A percentile compares a stretch with the other conserved stretches of the same genome.
These are phyloP conservation scores for Pichia manshurica DNA, from an alignment of 805 yeast species.

Conservation along the genomic window DNA sequence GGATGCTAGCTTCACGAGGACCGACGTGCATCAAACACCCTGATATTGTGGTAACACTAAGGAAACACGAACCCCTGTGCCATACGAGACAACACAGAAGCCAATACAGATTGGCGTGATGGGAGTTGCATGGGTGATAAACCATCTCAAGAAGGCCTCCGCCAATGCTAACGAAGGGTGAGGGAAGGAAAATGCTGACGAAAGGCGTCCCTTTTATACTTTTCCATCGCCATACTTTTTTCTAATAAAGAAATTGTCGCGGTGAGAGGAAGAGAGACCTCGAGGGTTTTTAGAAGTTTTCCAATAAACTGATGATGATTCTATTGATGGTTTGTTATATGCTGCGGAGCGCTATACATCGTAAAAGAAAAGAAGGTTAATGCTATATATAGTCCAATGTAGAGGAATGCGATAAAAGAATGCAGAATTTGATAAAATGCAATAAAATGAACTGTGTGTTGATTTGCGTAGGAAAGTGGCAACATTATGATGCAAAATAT, in stretches of 20 bases:
- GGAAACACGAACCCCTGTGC: conserved; percentile 12
- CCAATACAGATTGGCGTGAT: conserved; percentile 18
- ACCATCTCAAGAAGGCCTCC: too few species aligned
- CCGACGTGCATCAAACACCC: conserved; percentile 30
- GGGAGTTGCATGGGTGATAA: conserved; percentile 36
- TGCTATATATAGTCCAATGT: too few species aligned
- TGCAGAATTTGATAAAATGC: too few species aligned
- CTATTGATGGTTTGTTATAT: too few species aligned
- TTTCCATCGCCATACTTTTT: too few species aligned
- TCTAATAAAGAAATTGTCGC: too few species aligned
- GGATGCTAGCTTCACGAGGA: conserved; percentile 34
- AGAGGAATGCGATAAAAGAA: too few species aligned
- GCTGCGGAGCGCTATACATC: too few species aligned
- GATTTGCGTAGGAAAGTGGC: too few species aligned
- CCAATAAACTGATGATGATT: too few species aligned
- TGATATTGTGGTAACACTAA: conserved; percentile 22
- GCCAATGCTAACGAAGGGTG: not conserved
- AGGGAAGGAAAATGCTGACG: not conserved
- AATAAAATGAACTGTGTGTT: too few species aligned
- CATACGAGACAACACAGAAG: conserved; percentile 12
- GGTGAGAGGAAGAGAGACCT: not conserved
- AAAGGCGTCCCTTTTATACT: not conserved
- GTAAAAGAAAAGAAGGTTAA: too few species aligned
- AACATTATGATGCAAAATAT: not conserved
- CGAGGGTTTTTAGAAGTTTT: conserved; percentile 1